A percentile compares a stretch with the other conserved stretches of the same genome.
Conservation (phyloP, 139 green algal genomes). For the Volvox africanus region DNA sequence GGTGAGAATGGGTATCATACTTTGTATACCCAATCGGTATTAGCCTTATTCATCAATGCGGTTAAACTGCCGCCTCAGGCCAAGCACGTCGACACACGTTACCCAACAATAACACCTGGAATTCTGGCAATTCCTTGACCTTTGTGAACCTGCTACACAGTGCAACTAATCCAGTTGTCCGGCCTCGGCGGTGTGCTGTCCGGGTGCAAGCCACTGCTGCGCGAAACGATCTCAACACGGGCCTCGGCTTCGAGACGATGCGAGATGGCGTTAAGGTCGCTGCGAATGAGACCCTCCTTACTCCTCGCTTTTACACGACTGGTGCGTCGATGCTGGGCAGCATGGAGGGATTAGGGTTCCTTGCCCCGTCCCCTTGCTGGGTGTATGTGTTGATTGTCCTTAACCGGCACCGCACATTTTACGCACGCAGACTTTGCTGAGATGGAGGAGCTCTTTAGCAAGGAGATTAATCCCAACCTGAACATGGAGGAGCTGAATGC, state of each 20-base stretch:
- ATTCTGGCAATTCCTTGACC: neutral
- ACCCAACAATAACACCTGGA: neutral
- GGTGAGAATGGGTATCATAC: neutral
- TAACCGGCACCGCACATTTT: neutral
- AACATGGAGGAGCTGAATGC: conserved; percentile 89
- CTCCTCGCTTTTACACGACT: conserved; percentile 98
- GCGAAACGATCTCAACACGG: conserved; percentile 19
- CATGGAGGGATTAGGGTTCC: too few species aligned
- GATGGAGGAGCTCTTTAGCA: conserved; percentile 95
- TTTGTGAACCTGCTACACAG: neutral
- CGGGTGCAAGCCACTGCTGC: conserved; percentile 41
- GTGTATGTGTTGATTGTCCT: neutral
- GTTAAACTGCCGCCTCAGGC: neutral
- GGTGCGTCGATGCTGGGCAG: neutral
- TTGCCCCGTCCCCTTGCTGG: neutral
- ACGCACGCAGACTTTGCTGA: conserved; percentile 90
- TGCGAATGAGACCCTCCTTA: conserved; percentile 88
- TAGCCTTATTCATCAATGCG: too few species aligned
- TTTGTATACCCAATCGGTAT: neutral
- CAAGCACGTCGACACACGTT: neutral
- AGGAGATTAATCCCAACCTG: conserved; percentile 94
- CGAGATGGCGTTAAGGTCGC: conserved; percentile 91
- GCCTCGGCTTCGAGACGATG: conserved; percentile 67
- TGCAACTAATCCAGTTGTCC: neutral
- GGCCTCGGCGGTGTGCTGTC: neutral